phyloP scores from a whole-genome alignment of 352 stramenopile genomes.

The Phytophthora pini region DNA sequence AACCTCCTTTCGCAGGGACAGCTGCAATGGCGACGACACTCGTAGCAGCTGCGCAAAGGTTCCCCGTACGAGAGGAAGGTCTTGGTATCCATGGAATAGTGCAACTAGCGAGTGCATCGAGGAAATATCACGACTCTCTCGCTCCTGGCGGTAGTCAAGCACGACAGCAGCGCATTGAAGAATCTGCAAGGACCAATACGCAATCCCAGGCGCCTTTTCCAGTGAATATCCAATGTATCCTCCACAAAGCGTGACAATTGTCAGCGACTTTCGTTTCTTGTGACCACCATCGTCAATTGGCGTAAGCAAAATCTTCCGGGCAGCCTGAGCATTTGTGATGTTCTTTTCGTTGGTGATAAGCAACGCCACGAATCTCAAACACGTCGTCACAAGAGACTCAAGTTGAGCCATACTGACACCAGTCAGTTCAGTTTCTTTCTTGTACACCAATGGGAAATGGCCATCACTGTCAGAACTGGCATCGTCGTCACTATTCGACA shows the following conservation, averaged over 20 bases:
- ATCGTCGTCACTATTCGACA: slow-evolving; percentile 9
- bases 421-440: slow-evolving; percentile 28
- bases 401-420: slow-evolving; percentile 25
- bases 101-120: slow-evolving; percentile 58
- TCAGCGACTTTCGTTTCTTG: slow-evolving; percentile 47
- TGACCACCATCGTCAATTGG: slow-evolving; percentile 52
- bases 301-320: slow-evolving; percentile 46
- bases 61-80: slow-evolving; percentile 49
- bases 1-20: slow-evolving; percentile 45
- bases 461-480: slow-evolving; percentile 6
- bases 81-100: slow-evolving; percentile 51
- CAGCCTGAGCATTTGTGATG: slow-evolving; percentile 8
- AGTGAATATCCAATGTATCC: slow-evolving; percentile 61
- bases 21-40: slow-evolving; percentile 25
- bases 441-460: slow-evolving; percentile 46
- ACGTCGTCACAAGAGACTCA: slow-evolving; percentile 55
- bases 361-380: slow-evolving; percentile 52
- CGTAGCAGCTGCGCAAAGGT: slow-evolving; percentile 50
- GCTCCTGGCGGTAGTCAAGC: slow-evolving; percentile 33
- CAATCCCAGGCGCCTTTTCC: slow-evolving; percentile 43
- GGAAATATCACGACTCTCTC: slow-evolving; percentile 18
- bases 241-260: slow-evolving; percentile 59
- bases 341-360: slow-evolving; percentile 33
- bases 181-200: slow-evolving; percentile 57
- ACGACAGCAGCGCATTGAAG: slow-evolving; percentile 52